Conservation (phyloP, 2,329 filamentous ascomycete species). For the Herpotrichia juniperi region DNA sequence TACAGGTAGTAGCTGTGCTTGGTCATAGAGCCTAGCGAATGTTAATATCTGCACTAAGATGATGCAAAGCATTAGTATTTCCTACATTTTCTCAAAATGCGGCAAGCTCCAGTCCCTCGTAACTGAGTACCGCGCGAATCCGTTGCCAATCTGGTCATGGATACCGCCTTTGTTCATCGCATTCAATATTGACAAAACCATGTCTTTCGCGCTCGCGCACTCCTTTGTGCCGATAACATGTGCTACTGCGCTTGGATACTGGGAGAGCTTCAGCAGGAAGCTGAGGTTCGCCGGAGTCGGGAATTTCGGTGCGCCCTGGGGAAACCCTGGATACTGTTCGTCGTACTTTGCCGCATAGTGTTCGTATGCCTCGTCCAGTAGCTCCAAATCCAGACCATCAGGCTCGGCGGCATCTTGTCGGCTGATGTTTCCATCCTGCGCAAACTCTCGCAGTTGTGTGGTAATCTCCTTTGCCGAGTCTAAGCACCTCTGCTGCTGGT, state of each 20-base stretch:
- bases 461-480: slow-evolving; percentile 85
- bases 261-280: slow-evolving; percentile 77
- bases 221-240: slow-evolving; percentile 89
- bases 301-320: slow-evolving; percentile 76
- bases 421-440: slow-evolving; percentile 78
- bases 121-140: slow-evolving; percentile 85
- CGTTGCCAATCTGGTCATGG: slow-evolving; percentile 77
- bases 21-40: slow-evolving; percentile 72
- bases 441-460: slow-evolving; percentile 81
- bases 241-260: slow-evolving; percentile 73
- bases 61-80: background rate
- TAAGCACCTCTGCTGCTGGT: slow-evolving; percentile 81
- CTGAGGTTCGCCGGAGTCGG: slow-evolving; percentile 84
- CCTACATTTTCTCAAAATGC: slow-evolving; percentile 90
- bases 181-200: slow-evolving; percentile 81
- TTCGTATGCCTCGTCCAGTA: slow-evolving; percentile 86
- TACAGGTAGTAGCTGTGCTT: slow-evolving; percentile 80
- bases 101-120: slow-evolving; percentile 92
- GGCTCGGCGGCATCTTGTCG: slow-evolving; percentile 53
- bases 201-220: slow-evolving; percentile 73
- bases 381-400: slow-evolving; percentile 83
- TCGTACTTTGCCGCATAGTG: slow-evolving; percentile 80
- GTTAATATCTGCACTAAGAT: slow-evolving; percentile 14
- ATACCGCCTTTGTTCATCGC: slow-evolving; percentile 77
- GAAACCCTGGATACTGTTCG: slow-evolving; percentile 77